These are phyloP conservation scores for Phylloporus sp. DNA, from an alignment of 768 basidiomycete genomes.

Conservation along the genomic window DNA sequence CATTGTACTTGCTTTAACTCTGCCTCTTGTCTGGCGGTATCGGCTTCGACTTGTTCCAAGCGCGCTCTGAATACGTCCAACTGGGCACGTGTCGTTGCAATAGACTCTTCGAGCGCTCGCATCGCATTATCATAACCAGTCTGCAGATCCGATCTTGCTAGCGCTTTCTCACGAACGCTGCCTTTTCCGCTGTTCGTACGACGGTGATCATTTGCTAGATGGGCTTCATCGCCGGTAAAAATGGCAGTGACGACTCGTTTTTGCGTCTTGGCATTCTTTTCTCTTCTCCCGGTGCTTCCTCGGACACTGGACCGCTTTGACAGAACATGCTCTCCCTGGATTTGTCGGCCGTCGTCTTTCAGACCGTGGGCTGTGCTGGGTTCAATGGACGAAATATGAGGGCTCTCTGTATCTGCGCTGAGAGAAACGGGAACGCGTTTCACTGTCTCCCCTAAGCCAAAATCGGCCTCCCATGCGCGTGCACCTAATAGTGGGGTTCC, in stretches of 20 bases:
- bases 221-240: slow-evolving; percentile 17
- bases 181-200: not conserved
- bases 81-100: slow-evolving; percentile 21
- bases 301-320: slow-evolving; percentile 1
- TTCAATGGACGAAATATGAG: not conserved
- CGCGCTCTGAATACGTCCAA: slow-evolving; percentile 26
- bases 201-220: not conserved
- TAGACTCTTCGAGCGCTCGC: slow-evolving; percentile 22
- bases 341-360: not conserved
- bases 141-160: not conserved
- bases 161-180: not conserved
- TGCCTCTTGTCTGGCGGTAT: slow-evolving; percentile 16
- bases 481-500: slow-evolving; percentile 22
- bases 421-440: slow-evolving; percentile 20
- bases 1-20: not conserved
- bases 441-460: slow-evolving; percentile 28
- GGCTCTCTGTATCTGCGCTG: not conserved
- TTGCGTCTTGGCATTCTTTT: slow-evolving; percentile 7
- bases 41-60: slow-evolving; percentile 25
- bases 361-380: not conserved
- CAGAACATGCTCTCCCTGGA: not conserved
- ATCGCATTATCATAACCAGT: slow-evolving; percentile 6
- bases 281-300: slow-evolving; percentile 6
- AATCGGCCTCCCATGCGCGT: slow-evolving; percentile 31
- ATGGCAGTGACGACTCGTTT: slow-evolving; percentile 30